Evolutionary conservation across 2,329 filamentous ascomycete species (phyloP).

Genomic region (Myriosclerotinia duriaeana): DNA sequence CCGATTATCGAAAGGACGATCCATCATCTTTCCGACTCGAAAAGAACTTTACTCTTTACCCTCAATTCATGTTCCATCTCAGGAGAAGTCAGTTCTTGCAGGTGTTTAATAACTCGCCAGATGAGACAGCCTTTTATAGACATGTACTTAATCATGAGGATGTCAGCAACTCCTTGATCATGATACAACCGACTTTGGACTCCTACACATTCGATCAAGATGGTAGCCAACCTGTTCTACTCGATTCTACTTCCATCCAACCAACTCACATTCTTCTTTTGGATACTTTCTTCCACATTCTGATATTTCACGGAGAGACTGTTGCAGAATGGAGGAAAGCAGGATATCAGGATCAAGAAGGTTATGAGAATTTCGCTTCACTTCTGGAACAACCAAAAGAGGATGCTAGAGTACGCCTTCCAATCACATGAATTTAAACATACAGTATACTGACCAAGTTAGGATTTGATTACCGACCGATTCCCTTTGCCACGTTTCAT

Average conservation of each 20-base stretch:
- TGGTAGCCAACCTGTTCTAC: conserved; percentile 84
- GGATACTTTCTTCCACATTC: conserved; percentile 98
- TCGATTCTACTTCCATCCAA: conserved; percentile 96
- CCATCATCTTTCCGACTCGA: conserved; percentile 94
- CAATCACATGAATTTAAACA: conserved; percentile 3
- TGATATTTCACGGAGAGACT: conserved; percentile 98
- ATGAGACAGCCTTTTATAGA: conserved; percentile 98
- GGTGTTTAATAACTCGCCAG: conserved; percentile 98
- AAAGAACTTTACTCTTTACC: conserved; percentile 98
- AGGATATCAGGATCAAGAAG: conserved; percentile 96
- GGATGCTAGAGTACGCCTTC: conserved; percentile 74
- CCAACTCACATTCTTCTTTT: conserved; percentile 89
- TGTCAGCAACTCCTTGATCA: conserved; percentile 92
- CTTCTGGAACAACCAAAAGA: conserved; percentile 93
- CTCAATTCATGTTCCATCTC: conserved; percentile 99
- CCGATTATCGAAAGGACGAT: conserved; percentile 97
- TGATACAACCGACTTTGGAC: conserved; percentile 98
- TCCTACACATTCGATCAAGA: conserved; percentile 97
- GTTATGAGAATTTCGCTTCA: conserved; percentile 91
- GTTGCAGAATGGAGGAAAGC: conserved; percentile 98
- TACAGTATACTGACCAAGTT: conserved; percentile 31
- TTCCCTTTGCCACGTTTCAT: conserved; percentile 99
- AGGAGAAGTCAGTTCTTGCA: conserved; percentile 96
- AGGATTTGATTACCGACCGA: conserved; percentile 95
- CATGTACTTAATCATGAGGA: conserved; percentile 98